phyloP scores from a whole-genome alignment of 192 early-diverging fungal species.

The Coemansia sp. region DNA sequence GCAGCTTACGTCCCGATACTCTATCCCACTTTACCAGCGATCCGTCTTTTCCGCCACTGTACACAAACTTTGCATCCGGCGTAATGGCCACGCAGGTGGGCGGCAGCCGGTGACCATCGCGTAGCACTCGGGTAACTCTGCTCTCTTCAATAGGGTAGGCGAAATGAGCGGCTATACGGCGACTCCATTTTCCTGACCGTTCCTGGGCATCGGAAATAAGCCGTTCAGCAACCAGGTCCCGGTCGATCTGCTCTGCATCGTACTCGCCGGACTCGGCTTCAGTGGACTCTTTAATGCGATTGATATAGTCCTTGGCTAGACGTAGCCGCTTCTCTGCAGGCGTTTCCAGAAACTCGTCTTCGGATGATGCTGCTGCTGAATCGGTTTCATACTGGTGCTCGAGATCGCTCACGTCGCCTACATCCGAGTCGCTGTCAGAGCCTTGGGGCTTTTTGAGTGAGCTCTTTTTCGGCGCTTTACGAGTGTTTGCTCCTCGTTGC shows the following conservation, averaged over 20 bases:
- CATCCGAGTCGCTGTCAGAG: constrained; percentile 13
- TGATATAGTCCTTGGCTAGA: constrained; percentile 89
- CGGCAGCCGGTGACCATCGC: constrained; percentile 66
- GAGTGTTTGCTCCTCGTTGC: constrained; percentile 15
- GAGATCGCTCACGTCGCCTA: constrained; percentile 34
- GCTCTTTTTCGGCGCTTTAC: not conserved
- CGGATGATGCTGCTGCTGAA: constrained; percentile 23
- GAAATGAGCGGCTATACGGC: constrained; percentile 36
- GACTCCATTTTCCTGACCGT: constrained; percentile 30
- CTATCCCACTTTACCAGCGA: constrained; percentile 84
- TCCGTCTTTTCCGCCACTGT: constrained; percentile 90
- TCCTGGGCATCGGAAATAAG: constrained; percentile 71
- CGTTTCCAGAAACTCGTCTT: constrained; percentile 74
- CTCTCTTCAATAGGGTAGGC: constrained; percentile 25
- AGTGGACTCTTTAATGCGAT: constrained; percentile 61
- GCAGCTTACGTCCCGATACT: constrained; percentile 64
- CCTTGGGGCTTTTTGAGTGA: not conserved
- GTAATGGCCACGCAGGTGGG: constrained; percentile 78
- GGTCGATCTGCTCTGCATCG: constrained; percentile 89
- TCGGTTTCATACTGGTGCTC: constrained; percentile 33
- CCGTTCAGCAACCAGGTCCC: constrained; percentile 87
- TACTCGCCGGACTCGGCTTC: constrained; percentile 67
- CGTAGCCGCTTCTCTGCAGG: constrained; percentile 90
- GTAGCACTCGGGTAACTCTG: constrained; percentile 21
- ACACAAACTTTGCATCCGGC: constrained; percentile 65